These are phyloP conservation scores for Cyberlindnera xylosilytica DNA, from an alignment of 805 yeast genomes.

Conservation along the genomic window DNA sequence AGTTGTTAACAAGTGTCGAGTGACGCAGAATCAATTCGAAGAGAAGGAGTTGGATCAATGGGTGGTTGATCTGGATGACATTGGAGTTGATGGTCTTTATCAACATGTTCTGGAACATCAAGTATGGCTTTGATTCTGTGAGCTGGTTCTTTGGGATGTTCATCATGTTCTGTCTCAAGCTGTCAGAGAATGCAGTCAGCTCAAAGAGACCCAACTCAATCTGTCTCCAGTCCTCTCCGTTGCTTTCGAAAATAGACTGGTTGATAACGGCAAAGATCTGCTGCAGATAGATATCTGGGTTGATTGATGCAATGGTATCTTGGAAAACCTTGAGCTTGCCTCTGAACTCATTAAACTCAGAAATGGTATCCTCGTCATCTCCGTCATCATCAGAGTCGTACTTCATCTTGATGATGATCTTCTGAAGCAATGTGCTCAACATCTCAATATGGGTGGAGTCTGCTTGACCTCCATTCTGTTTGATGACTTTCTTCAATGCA, in stretches of 20 bases:
- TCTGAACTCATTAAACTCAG: constrained; percentile 80
- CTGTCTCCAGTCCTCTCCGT: constrained; percentile 63
- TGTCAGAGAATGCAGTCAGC: constrained; percentile 74
- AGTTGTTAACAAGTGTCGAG: constrained; percentile 54
- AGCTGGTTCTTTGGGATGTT: constrained; percentile 66
- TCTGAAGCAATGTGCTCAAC: constrained; percentile 59
- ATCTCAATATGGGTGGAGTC: constrained; percentile 45
- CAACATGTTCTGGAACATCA: constrained; percentile 59
- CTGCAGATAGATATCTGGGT: constrained; percentile 58
- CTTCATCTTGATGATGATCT: constrained; percentile 73
- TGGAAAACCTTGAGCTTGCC: constrained; percentile 72
- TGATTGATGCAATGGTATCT: constrained; percentile 68
- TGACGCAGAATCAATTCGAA: constrained; percentile 86
- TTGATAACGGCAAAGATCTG: constrained; percentile 60
- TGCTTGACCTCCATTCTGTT: constrained; percentile 36
- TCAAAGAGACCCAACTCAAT: constrained; percentile 86
- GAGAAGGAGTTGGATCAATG: constrained; percentile 75
- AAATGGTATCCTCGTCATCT: constrained; percentile 69
- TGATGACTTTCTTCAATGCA: constrained; percentile 56
- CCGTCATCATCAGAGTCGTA: constrained; percentile 76
- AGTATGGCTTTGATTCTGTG: constrained; percentile 60
- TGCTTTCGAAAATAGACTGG: constrained; percentile 37
- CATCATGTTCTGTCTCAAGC: constrained; percentile 73
- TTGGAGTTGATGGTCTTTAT: constrained; percentile 46
- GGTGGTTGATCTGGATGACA: constrained; percentile 57